Evolutionary conservation across 176 grass and related monocot genomes (phyloP).

Genomic region (Phyllostachys edulis): DNA sequence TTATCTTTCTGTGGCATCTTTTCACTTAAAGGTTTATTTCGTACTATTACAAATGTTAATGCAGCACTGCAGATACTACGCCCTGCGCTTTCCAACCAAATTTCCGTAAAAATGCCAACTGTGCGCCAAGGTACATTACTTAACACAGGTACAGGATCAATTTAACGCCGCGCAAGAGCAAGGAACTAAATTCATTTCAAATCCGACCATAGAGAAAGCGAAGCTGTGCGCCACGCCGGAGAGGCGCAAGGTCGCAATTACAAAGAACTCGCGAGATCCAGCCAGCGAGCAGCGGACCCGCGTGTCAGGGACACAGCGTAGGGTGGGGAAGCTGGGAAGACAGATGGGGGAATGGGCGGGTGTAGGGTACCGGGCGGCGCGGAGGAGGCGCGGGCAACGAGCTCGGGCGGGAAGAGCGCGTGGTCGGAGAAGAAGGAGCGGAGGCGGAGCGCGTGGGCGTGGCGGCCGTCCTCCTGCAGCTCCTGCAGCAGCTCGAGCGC

Average conservation of each 20-base stretch:
- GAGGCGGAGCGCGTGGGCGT: slow-evolving; percentile 85
- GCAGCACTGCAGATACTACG: not conserved
- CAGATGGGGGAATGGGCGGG: not conserved
- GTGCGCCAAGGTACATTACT: not conserved
- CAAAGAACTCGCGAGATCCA: slow-evolving; percentile 27
- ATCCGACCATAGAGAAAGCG: not conserved
- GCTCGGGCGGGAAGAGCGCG: slow-evolving; percentile 66
- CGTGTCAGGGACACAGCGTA: not conserved
- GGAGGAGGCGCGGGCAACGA: slow-evolving; percentile 52
- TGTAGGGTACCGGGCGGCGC: slow-evolving; percentile 44
- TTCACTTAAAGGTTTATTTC: not conserved
- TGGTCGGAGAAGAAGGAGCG: slow-evolving; percentile 78
- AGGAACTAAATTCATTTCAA: slow-evolving; percentile 7
- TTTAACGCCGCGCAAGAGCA: not conserved
- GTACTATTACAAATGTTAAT: not conserved
- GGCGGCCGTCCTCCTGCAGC: slow-evolving; percentile 81
- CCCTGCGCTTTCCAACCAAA: not conserved
- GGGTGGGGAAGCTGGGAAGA: not conserved
- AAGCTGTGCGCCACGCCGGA: not conserved
- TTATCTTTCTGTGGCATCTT: not conserved
- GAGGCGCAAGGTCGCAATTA: slow-evolving; percentile 8
- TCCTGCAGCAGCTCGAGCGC: slow-evolving; percentile 96
- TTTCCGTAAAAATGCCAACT: not conserved
- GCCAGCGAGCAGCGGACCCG: not conserved
- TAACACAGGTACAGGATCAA: slow-evolving; percentile 4